These are phyloP conservation scores for Delonix regia DNA, from an alignment of 306 rosid species.

Conservation along the genomic window DNA sequence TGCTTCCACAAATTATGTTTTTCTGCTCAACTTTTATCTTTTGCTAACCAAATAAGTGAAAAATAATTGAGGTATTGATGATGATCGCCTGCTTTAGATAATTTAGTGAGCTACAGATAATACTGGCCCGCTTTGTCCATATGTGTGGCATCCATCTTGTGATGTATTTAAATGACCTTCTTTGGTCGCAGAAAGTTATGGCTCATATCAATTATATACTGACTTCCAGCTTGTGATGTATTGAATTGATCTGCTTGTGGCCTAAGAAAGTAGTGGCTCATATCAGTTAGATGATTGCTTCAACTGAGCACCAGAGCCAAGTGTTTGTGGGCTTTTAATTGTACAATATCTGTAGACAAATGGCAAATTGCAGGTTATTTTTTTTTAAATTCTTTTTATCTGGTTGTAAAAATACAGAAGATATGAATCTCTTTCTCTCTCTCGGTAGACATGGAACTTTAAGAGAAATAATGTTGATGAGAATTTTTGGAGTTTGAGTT, in stretches of 20 bases:
- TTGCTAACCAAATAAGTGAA: constrained; percentile 7
- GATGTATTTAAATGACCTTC: constrained; percentile 13
- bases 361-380: neutral
- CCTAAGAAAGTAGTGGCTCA: constrained; percentile 8
- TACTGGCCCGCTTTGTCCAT: neutral
- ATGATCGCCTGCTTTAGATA: constrained; percentile 28
- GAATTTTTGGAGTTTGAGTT: neutral
- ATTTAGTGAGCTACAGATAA: neutral
- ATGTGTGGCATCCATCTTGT: constrained; percentile 19
- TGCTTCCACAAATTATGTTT: constrained; percentile 7
- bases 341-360: neutral
- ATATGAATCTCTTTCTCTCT: neutral
- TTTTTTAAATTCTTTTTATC: too few relatives aligned
- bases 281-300: constrained; percentile 15
- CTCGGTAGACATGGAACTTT: too few relatives aligned
- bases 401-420: constrained; percentile 6
- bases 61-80: constrained; percentile 1
- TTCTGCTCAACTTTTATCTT: constrained; percentile 1
- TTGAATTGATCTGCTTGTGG: constrained; percentile 14
- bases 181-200: constrained; percentile 8
- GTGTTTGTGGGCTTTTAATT: neutral
- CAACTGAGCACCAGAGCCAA: neutral
- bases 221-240: constrained; percentile 25
- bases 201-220: constrained; percentile 11
- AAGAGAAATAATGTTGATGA: neutral